Evolutionary conservation across 2,329 filamentous ascomycete species (phyloP), one percentile per base, ranked within the genome.

Genomic region (Hypoxylon sp.): DNA sequence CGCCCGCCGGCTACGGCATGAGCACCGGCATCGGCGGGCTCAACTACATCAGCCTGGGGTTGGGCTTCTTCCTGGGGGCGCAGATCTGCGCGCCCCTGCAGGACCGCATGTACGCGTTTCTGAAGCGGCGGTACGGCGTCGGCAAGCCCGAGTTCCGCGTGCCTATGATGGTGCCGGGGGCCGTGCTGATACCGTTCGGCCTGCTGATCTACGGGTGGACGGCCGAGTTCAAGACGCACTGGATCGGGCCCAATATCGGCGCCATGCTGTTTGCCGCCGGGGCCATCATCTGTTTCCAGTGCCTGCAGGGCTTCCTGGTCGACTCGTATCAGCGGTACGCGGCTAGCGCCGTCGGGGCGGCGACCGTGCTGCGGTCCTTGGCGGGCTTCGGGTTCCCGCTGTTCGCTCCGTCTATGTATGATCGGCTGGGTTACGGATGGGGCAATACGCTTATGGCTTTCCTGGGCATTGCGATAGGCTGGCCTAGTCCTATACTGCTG

Each of bases 321-420:
- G 84, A 86, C 72, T 75, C 80, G 0, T 86, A 84, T 73, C 75
- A 79, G n/a, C 75, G 77, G 7, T 83, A 82, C 66, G 83, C 82
- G 1, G 83, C 83, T 32, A 82, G 80, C 51, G 84, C 82, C 6
- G 77, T 85, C 9, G 81, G 75, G 2, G 83, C 83, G 32, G 78
- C 78, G 23, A 83, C 81, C 17, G 78, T 85, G 2, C 73, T 85
- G 38, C 79, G 84, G 3, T 83, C 80, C 30, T 73, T 87, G 10
- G 84, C 83, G 2, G 84, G 84, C 1, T 85, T 86, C 25, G 82
- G 82, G 6, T 81, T 87, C 55, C 86, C 86, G 10, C 78, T 88
- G 0, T 86, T 86, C 38, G 84, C 82, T 0, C 81, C 83, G 1
- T 68, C 65, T 10, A 78, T 87, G 78, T 87, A 86, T 68, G 68